Evolutionary conservation across 352 stramenopile species (phyloP), one percentile per base, ranked within the genome.

Genomic region (Phytophthora pinifolia): DNA sequence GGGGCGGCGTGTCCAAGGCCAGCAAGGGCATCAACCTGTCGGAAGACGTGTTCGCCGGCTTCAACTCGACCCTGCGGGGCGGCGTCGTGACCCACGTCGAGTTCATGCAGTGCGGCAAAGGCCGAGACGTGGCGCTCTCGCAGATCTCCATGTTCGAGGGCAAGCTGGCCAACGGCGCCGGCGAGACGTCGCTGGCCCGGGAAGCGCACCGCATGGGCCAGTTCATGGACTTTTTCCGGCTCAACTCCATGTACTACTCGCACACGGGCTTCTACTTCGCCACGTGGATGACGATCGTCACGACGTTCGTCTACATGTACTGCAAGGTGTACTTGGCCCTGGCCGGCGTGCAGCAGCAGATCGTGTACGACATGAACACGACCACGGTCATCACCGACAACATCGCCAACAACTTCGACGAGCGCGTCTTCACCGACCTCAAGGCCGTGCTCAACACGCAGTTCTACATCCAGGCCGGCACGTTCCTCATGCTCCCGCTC

Each of bases 241-340:
- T 91, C 15, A 88, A 89, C 61, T 91, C 81, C 32, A 91, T 91
- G 81, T 91, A 87, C 68, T 91, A 91, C 64, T 88, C 79, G 46
- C 81, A 91, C 55, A 91, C 76, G 27, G 81, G 81, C 36, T 91
- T 91, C 46, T 91, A 89, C 60, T 89, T 87, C 41, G 79, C 78
- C 12, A 91, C 81, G 32, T 89, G 79, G 79, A 86, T 91, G 76
- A 88, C 77, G 4, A 88, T 91, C 54, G 78, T 91, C 20, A 89
- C 79, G n/a, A 78, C 79, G 5, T 91, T 83, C 45, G 77, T 91
- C 41, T 91, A 89, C 69, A 91, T 91, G 76, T 91, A 89, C 63
- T 72, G 72, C 56, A 91, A 91, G 61, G 76, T 91, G 42, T 91
- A 91, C 62, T 57, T 89, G 25, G 79, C 76, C 13, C 48, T 91